These are phyloP conservation scores for Scheffersomyces amazonensis DNA, from an alignment of 805 yeast species.

Conservation along the genomic window DNA sequence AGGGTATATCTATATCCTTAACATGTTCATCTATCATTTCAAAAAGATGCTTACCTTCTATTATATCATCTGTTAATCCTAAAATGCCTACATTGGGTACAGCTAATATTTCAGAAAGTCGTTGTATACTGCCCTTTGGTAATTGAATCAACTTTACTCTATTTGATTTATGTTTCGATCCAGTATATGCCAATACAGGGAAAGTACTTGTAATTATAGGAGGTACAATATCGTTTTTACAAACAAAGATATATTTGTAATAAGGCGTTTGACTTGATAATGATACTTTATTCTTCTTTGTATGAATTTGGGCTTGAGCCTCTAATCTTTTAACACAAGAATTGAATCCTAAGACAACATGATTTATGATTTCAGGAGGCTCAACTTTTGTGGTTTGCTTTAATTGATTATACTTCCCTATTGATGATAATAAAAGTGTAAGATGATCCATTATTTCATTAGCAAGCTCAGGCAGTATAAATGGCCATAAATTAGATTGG, in stretches of 20 bases:
- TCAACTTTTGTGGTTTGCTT: slow-evolving; percentile 2
- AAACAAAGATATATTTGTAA: slow-evolving; percentile 51
- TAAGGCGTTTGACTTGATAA: slow-evolving; percentile 4
- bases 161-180: slow-evolving; percentile 25
- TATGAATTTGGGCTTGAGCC: slow-evolving; percentile 27
- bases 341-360: slow-evolving; percentile 52
- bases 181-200: slow-evolving; percentile 52
- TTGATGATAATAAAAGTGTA: slow-evolving; percentile 26
- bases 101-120: slow-evolving; percentile 28
- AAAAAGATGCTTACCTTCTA: slow-evolving; percentile 26
- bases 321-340: slow-evolving; percentile 49
- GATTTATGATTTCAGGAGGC: slow-evolving; percentile 21
- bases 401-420: slow-evolving; percentile 22
- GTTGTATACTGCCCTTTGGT: slow-evolving; percentile 43
- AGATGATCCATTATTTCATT: slow-evolving; percentile 36
- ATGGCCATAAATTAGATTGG: slow-evolving; percentile 39
- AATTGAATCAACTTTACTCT: slow-evolving; percentile 59
- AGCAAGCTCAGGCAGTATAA: slow-evolving; percentile 36
- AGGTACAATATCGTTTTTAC: slow-evolving; percentile 55
- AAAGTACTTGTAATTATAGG: slow-evolving; percentile 51
- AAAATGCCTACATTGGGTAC: slow-evolving; percentile 27
- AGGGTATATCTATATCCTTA: slow-evolving; percentile 40
- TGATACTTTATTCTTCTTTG: slow-evolving; percentile 1
- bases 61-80: slow-evolving; percentile 27
- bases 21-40: slow-evolving; percentile 26